Conservation (phyloP, 1,284 basidiomycete species). For the Coniferiporia weirii region DNA sequence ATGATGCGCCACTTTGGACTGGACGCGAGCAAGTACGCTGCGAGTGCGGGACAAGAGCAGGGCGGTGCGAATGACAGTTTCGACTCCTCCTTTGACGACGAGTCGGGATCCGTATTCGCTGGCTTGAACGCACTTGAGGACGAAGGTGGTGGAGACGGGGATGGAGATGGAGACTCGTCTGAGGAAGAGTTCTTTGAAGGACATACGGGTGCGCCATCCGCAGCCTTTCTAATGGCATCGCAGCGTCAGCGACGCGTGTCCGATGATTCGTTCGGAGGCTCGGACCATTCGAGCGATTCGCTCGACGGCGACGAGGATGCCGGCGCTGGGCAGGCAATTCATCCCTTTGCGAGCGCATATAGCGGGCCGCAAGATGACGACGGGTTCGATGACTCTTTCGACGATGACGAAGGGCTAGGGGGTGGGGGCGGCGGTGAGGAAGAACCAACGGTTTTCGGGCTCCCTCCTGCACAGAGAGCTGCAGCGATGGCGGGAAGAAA, state of each 20-base stretch:
- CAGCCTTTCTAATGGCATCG: constrained; percentile 52
- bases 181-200: constrained; percentile 38
- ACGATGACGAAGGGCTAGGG: constrained; percentile 30
- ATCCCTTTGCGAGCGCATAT: constrained; percentile 8
- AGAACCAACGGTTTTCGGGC: constrained; percentile 64
- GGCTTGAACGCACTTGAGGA: constrained; percentile 19
- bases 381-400: constrained; percentile 27
- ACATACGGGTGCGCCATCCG: constrained; percentile 49
- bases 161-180: constrained; percentile 40
- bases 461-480: constrained; percentile 43
- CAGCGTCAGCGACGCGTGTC: constrained; percentile 17
- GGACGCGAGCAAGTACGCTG: constrained; percentile 5
- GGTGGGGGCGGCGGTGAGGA: constrained; percentile 35
- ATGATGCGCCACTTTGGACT: constrained; percentile 51
- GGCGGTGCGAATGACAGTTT: constrained; percentile 13
- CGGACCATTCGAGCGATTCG: constrained; percentile 45
- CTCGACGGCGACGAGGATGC: constrained; percentile 36
- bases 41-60: constrained; percentile 17
- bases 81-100: constrained; percentile 17
- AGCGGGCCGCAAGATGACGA: constrained; percentile 16
- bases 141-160: constrained; percentile 15
- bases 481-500: constrained; percentile 15
- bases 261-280: constrained; percentile 53
- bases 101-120: neutral
- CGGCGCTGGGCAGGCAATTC: neutral